Evolutionary conservation across 208 protist species (phyloP).

Genomic region (Leishmania major): DNA sequence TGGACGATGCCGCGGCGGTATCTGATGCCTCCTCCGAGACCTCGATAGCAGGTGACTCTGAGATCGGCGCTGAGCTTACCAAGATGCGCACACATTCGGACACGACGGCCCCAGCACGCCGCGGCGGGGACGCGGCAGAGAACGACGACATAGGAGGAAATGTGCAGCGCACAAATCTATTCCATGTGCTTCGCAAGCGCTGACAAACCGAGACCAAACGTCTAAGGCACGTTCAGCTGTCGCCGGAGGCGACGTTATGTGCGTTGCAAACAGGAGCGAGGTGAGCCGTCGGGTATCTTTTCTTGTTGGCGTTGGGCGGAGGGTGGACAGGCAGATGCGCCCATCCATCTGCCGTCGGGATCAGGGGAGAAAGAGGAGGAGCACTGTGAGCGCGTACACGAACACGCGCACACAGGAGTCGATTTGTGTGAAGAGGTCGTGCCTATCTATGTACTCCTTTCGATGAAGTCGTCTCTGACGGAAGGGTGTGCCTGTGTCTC

Average conservation of each 20-base stretch:
- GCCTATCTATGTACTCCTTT: background rate
- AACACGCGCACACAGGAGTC: background rate
- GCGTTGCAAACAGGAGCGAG: background rate
- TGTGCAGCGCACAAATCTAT: background rate
- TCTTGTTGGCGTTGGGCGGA: background rate
- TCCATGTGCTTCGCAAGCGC: background rate
- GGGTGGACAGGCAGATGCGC: background rate
- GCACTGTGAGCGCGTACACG: background rate
- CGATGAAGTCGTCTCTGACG: background rate
- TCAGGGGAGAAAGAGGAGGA: background rate
- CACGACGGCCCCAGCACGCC: background rate
- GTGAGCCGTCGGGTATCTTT: background rate
- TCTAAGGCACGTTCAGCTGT: background rate
- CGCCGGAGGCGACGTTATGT: background rate
- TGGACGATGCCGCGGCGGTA: background rate
- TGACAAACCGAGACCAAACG: too few relatives aligned
- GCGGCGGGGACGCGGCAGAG: too few relatives aligned
- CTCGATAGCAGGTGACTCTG: background rate
- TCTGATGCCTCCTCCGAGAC: background rate
- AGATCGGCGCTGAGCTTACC: background rate
- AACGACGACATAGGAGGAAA: background rate
- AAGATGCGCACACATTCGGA: conserved; percentile 6
- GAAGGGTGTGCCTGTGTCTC: background rate
- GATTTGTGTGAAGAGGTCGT: background rate
- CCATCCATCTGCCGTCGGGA: background rate